A percentile compares a stretch with the other conserved stretches of the same genome.
Evolutionary conservation across 2,329 filamentous ascomycete species (phyloP).

Genomic region (Stachybotrys chlorohalonatus): DNA sequence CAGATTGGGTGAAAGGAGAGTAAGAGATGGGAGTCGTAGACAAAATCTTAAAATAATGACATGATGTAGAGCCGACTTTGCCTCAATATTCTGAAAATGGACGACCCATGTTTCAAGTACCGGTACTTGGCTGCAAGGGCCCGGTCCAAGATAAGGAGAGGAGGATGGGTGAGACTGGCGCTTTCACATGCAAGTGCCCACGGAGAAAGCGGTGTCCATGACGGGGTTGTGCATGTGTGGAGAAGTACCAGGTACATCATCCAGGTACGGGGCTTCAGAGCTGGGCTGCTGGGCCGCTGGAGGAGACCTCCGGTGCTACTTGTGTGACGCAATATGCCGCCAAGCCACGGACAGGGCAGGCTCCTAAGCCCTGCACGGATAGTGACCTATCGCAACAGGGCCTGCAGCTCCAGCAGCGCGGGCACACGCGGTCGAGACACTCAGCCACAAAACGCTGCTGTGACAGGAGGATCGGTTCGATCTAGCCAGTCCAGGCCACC

Average conservation of each 20-base stretch:
- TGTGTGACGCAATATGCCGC: neutral
- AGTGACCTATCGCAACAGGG: neutral
- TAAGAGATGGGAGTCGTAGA: neutral
- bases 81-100: neutral
- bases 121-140: neutral
- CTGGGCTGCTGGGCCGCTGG: neutral
- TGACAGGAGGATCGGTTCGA: too few species aligned
- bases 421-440: neutral
- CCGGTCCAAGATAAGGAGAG: neutral
- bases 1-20: neutral
- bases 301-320: too few species aligned
- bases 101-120: neutral
- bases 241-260: neutral
- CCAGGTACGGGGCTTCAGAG: neutral
- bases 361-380: neutral
- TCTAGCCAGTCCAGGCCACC: too few species aligned
- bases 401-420: neutral
- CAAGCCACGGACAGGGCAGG: neutral
- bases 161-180: neutral
- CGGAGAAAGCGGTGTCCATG: neutral
- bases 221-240: neutral
- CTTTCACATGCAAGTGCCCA: neutral
- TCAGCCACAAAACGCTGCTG: too few species aligned
- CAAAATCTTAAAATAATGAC: neutral
- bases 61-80: neutral